These are phyloP conservation scores for Monosporascus cannonballus DNA, from an alignment of 2,329 filamentous ascomycete genomes.

Conservation along the genomic window DNA sequence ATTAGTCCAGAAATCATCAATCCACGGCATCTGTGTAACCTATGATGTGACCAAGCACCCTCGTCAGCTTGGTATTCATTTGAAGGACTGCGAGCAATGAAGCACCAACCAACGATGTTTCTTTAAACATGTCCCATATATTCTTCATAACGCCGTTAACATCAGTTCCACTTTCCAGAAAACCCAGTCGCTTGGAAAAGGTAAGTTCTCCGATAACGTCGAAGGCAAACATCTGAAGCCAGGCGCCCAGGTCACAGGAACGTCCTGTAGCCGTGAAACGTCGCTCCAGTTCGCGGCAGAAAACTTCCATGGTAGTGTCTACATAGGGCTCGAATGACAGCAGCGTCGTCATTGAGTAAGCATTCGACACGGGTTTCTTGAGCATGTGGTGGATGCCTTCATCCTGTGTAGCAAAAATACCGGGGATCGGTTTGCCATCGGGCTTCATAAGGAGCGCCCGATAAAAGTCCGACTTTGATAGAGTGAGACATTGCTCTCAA, in stretches of 20 bases:
- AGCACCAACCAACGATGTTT: conserved; percentile 1
- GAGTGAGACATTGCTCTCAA: neutral
- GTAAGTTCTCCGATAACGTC: conserved; percentile 23
- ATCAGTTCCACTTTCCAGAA: conserved; percentile 18
- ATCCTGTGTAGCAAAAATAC: conserved; percentile 18
- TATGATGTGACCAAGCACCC: neutral
- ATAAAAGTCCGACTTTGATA: conserved; percentile 15
- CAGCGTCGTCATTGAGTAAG: conserved; percentile 19
- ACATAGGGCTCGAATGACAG: conserved; percentile 18
- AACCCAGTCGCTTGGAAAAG: conserved; percentile 19
- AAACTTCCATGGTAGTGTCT: conserved; percentile 13
- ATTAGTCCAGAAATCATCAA: conserved; percentile 4
- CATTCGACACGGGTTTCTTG: conserved; percentile 12
- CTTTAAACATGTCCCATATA: conserved; percentile 10
- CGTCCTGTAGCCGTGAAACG: neutral
- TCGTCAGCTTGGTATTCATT: neutral
- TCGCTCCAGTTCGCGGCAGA: conserved; percentile 6
- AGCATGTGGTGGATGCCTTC: conserved; percentile 13
- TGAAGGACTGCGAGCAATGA: neutral
- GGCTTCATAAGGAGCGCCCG: conserved; percentile 12
- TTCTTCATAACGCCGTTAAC: conserved; percentile 17
- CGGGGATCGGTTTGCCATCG: conserved; percentile 11
- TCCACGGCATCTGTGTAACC: conserved; percentile 6
- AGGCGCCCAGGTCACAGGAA: conserved; percentile 4
- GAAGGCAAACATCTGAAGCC: conserved; percentile 20